phyloP scores from a whole-genome alignment of 2,329 filamentous ascomycete genomes.

The Verticillium albo-atrum region DNA sequence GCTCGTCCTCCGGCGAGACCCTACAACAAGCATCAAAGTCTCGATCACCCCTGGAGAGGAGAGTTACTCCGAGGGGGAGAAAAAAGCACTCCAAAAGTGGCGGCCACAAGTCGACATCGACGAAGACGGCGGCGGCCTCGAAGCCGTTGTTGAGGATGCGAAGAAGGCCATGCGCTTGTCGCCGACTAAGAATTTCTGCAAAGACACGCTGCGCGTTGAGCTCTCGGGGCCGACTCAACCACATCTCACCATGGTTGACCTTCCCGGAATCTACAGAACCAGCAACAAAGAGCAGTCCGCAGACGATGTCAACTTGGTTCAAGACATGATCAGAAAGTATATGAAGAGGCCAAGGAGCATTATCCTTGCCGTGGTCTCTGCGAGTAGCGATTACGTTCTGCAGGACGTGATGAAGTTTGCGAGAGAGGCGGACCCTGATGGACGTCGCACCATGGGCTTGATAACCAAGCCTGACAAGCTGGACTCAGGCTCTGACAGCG shows the following conservation, averaged over 20 bases:
- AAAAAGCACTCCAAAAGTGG: neutral
- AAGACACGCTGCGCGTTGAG: conserved; percentile 20
- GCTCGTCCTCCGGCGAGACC: conserved; percentile 37
- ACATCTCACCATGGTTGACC: conserved; percentile 42
- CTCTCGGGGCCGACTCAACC: conserved; percentile 14
- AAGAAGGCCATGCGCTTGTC: conserved; percentile 8
- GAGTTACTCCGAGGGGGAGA: conserved; percentile 3
- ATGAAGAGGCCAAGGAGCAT: conserved; percentile 35
- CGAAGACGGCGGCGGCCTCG: neutral
- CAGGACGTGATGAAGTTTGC: conserved; percentile 18
- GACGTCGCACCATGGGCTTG: conserved; percentile 46
- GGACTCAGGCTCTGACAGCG: conserved; percentile 29
- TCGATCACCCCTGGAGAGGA: conserved; percentile 11
- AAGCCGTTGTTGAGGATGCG: conserved; percentile 5
- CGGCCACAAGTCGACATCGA: neutral
- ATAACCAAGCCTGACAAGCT: conserved; percentile 52
- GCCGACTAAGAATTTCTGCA: conserved; percentile 7
- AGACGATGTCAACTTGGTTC: conserved; percentile 26
- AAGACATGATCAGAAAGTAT: conserved; percentile 32
- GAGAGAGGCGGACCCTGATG: conserved; percentile 14
- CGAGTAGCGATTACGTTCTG: conserved; percentile 31
- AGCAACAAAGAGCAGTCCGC: conserved; percentile 27
- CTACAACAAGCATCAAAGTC: neutral
- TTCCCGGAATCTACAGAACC: conserved; percentile 38
- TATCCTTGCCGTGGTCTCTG: conserved; percentile 39